Percentiles rank a stretch among this genome's conserved stretches.
Conservation (phyloP, 176 grass and related monocot genomes). For the Cenchrus americanus region DNA sequence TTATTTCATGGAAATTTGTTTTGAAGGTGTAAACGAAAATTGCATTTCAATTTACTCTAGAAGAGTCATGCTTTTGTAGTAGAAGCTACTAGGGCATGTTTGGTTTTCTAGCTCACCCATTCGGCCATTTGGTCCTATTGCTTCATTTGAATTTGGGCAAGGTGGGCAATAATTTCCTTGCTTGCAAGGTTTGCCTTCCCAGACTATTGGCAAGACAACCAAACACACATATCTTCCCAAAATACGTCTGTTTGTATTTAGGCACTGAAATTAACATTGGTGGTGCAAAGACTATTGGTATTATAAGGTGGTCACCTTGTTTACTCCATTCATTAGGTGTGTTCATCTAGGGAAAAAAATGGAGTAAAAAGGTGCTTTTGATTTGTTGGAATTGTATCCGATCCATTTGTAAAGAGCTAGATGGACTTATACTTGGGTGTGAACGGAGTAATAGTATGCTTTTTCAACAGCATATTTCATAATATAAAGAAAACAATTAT, state of each 20-base stretch:
- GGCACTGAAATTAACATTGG: too few species aligned
- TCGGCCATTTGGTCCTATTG: not conserved
- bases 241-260: too few species aligned
- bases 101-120: too few species aligned
- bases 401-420: not conserved
- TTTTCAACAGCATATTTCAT: not conserved
- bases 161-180: not conserved
- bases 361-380: not conserved
- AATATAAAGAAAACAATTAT: not conserved
- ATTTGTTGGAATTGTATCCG: not conserved
- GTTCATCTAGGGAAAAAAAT: not conserved
- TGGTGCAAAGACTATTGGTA: too few species aligned
- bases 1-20: not conserved
- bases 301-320: too few species aligned
- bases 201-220: not conserved
- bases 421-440: not conserved
- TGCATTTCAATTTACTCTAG: not conserved
- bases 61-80: too few species aligned
- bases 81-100: too few species aligned
- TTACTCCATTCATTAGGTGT: not conserved
- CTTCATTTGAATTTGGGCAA: not conserved
- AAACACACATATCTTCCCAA: not conserved
- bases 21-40: not conserved
- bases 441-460: not conserved
- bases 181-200: not conserved